A percentile compares a stretch with the other conserved stretches of the same genome.
phyloP scores from a whole-genome alignment of 352 stramenopile genomes.

The Pythium grandisporangium region DNA sequence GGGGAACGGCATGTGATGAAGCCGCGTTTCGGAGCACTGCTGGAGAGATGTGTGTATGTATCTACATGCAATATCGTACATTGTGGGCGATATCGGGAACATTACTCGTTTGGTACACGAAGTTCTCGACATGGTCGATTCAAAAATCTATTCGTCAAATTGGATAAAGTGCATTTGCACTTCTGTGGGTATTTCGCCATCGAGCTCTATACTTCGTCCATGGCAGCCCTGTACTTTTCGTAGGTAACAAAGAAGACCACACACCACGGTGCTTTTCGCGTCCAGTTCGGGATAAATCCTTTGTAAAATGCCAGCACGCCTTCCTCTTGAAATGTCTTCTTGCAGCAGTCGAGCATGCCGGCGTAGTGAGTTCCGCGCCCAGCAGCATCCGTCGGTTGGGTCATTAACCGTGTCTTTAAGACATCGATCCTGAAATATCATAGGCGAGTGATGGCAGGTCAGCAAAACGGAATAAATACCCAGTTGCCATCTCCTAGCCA shows the following conservation, averaged over 20 bases:
- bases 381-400: conserved; percentile 45
- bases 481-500: too few species aligned
- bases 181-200: too few species aligned
- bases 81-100: too few species aligned
- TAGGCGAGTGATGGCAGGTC: conserved; percentile 2
- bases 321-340: conserved; percentile 61
- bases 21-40: too few species aligned
- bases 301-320: conserved; percentile 72
- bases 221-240: conserved; percentile 54
- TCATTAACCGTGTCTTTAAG: conserved; percentile 82
- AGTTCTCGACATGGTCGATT: too few species aligned
- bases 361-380: conserved; percentile 51
- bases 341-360: conserved; percentile 63
- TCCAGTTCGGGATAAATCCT: conserved; percentile 83
- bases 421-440: conserved; percentile 53
- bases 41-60: too few species aligned
- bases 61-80: too few species aligned
- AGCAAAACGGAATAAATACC: not conserved
- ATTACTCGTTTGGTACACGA: too few species aligned
- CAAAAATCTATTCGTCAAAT: too few species aligned
- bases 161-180: too few species aligned
- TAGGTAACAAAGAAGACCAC: conserved; percentile 85
- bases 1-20: too few species aligned
- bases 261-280: conserved; percentile 82
- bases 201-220: conserved; percentile 26